Conservation (phyloP, 164 flowering plant genomes). For the Nelumbo lutea region DNA sequence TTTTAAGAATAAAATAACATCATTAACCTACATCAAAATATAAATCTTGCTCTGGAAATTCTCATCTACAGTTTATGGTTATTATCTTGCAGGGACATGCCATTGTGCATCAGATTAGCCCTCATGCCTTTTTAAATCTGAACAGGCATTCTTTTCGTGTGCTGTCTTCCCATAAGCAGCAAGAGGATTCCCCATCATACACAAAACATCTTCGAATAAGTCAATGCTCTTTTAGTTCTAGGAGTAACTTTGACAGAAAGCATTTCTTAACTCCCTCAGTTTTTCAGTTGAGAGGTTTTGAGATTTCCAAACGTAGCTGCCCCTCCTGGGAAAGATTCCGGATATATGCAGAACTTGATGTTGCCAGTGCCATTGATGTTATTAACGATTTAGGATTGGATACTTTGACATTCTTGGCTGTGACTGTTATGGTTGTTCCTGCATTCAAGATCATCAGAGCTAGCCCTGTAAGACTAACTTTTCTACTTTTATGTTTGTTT, state of each 20-base stretch:
- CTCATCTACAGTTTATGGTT: conserved; percentile 10
- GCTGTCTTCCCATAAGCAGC: conserved; percentile 17
- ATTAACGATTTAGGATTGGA: conserved; percentile 95
- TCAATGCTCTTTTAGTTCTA: conserved; percentile 15
- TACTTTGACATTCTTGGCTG: conserved; percentile 84
- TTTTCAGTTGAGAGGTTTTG: conserved; percentile 25
- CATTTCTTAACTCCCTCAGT: conserved; percentile 22
- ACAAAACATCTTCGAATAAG: conserved; percentile 19
- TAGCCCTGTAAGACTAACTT: conserved; percentile 74
- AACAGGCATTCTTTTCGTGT: conserved; percentile 21
- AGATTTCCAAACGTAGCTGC: conserved; percentile 14
- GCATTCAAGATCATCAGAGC: conserved; percentile 74
- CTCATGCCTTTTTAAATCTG: conserved; percentile 20
- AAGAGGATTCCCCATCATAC: conserved; percentile 12
- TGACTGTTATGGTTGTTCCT: conserved; percentile 89
- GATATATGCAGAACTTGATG: conserved; percentile 48
- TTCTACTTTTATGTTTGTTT: neutral
- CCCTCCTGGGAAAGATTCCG: conserved; percentile 23
- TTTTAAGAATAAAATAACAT: neutral
- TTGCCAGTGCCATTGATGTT: conserved; percentile 81
- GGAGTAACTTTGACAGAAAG: conserved; percentile 14
- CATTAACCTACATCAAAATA: neutral
- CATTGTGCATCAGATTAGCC: conserved; percentile 20
- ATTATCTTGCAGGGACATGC: conserved; percentile 41
- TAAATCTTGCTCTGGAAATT: neutral